Evolutionary conservation across 1,284 basidiomycete species (phyloP).

Genomic region (Pseudozyma flocculosa): DNA sequence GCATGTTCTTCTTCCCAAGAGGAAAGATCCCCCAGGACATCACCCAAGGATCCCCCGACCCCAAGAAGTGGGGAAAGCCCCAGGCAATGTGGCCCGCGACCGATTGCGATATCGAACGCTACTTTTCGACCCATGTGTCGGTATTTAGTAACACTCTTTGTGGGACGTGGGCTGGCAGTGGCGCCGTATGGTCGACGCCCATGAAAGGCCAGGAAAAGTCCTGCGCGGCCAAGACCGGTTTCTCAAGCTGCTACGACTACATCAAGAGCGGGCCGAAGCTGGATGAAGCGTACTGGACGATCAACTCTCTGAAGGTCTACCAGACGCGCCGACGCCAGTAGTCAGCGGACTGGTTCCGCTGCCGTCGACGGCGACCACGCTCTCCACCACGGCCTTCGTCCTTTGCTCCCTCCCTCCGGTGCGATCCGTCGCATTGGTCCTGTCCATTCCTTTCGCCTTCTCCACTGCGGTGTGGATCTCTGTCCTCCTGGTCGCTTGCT

Average conservation of each 20-base stretch:
- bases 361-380: too few relatives aligned
- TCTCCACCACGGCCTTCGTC: too few relatives aligned
- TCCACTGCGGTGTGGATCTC: too few relatives aligned
- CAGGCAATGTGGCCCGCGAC: constrained; percentile 63
- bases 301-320: constrained; percentile 44
- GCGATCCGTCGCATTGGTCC: too few relatives aligned
- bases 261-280: constrained; percentile 24
- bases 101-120: constrained; percentile 61
- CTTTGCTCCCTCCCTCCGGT: too few relatives aligned
- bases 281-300: constrained; percentile 39
- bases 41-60: constrained; percentile 52
- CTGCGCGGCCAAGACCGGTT: constrained; percentile 28
- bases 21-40: constrained; percentile 61
- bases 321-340: too few relatives aligned
- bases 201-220: constrained; percentile 36
- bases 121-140: constrained; percentile 55
- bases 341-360: too few relatives aligned
- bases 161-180: constrained; percentile 37
- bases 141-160: constrained; percentile 42
- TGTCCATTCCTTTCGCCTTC: too few relatives aligned
- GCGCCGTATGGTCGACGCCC: constrained; percentile 27
- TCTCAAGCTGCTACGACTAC: constrained; percentile 19
- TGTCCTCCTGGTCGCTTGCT: too few relatives aligned
- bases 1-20: constrained; percentile 66
- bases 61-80: constrained; percentile 62